Evolutionary conservation across 805 yeast genomes (phyloP).

Genomic region (Candida saitoana): DNA sequence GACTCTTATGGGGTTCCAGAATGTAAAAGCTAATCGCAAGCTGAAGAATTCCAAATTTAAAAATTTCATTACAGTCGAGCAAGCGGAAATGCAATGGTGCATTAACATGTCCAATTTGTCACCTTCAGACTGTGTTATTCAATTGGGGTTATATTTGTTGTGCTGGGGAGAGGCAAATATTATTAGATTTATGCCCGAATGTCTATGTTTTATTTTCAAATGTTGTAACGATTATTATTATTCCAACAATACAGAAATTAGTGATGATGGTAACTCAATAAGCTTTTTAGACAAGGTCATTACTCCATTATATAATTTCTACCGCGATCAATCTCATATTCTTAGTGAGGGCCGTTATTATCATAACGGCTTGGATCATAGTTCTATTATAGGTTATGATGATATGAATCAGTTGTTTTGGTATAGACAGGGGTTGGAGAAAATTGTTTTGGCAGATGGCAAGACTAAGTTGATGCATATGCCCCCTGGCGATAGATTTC

Average conservation of each 20-base stretch:
- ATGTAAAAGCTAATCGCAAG: slow-evolving; percentile 20
- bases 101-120: slow-evolving; percentile 46
- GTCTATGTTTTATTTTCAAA: slow-evolving; percentile 78
- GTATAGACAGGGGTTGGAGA: slow-evolving; percentile 67
- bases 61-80: slow-evolving; percentile 25
- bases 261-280: slow-evolving; percentile 26
- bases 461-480: slow-evolving; percentile 48
- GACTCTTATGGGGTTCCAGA: slow-evolving; percentile 43
- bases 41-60: slow-evolving; percentile 16
- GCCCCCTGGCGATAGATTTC: slow-evolving; percentile 54
- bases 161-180: slow-evolving; percentile 93
- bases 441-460: slow-evolving; percentile 44
- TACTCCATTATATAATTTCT: slow-evolving; percentile 67
- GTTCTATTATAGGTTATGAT: slow-evolving; percentile 75
- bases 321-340: slow-evolving; percentile 52
- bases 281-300: slow-evolving; percentile 64
- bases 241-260: slow-evolving; percentile 34
- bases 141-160: slow-evolving; percentile 63
- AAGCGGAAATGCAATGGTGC: slow-evolving; percentile 50
- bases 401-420: slow-evolving; percentile 87
- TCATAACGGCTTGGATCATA: slow-evolving; percentile 59
- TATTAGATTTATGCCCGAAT: slow-evolving; percentile 83
- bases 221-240: slow-evolving; percentile 69
- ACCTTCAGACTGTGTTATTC: slow-evolving; percentile 54
- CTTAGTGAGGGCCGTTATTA: slow-evolving; percentile 40